phyloP scores from a whole-genome alignment of 1,284 basidiomycete genomes.

The Ustilago nuda region DNA sequence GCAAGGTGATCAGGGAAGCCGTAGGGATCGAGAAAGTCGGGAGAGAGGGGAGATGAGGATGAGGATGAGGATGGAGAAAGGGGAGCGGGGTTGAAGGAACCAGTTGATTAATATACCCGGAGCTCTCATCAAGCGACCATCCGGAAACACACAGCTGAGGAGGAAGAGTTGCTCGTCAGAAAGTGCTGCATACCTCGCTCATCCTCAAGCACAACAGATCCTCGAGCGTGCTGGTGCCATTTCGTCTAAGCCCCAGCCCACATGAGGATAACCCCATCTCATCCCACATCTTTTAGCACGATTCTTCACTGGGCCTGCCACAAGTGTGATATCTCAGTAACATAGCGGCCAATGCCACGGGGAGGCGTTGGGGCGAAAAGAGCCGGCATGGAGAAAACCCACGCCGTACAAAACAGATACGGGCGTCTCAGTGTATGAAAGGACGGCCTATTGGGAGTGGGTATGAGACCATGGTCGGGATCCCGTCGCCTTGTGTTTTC shows the following conservation, averaged over 20 bases:
- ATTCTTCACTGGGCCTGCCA: not conserved
- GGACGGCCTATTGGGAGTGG: not conserved
- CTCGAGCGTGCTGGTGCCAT: not conserved
- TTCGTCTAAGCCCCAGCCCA: too few relatives aligned
- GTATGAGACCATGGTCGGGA: constrained; percentile 11
- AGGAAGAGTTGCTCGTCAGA: not conserved
- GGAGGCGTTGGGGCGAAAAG: not conserved
- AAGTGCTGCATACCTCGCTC: not conserved
- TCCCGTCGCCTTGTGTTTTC: constrained; percentile 2
- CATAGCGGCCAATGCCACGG: not conserved
- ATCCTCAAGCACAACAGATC: not conserved
- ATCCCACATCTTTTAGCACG: not conserved
- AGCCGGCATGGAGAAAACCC: not conserved
- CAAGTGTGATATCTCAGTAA: not conserved
- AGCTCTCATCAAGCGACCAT: not conserved
- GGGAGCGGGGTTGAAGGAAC: not conserved
- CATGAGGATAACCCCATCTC: not conserved
- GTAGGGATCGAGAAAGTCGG: not conserved
- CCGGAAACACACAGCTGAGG: not conserved
- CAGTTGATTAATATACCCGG: not conserved
- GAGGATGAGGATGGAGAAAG: not conserved
- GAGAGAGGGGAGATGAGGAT: not conserved
- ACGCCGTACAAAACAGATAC: not conserved
- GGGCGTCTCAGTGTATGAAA: not conserved
- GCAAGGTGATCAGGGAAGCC: not conserved